Evolutionary conservation across 495 filamentous ascomycete genomes (phyloP), one percentile per base, ranked within the genome.

Genomic region (Hyaloscypha variabilis): DNA sequence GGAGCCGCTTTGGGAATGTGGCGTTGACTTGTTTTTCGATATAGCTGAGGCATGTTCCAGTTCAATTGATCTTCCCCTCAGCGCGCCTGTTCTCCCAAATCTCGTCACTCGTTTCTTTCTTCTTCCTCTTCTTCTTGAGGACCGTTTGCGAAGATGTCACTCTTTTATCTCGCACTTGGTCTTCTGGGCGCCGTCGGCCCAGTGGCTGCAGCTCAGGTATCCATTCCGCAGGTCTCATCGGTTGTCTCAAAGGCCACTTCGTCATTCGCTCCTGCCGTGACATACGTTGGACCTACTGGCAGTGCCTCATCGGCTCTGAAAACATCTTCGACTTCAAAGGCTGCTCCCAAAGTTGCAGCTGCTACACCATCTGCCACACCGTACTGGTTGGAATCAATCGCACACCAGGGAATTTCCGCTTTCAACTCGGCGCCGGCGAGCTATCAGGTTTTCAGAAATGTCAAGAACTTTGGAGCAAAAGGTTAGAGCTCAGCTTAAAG

Each of bases 391-490:
- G 71, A 72, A 55, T 19, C 63, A 2, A 69, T 75, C 49, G 62
- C 61, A 17, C 71, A 75, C 30, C 71, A 72, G 62, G 75, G 75
- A 34, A 50, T 71, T 29, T 66, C 75, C 49, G 65, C 75, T n/a
- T 72, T 75, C 60, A 68, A 69, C 34, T 54, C 66, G 2, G 61
- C 66, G 46, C 62, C 62, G 8, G 21, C 36, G 10, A 58, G 42
- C n/a, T 71, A 71, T 23, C 63, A 67, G 57, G 66, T 71, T 29
- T 73, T 69, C 62, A 55, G 69, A 31, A 71, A 73, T 57, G 71
- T 73, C 23, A 68, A 69, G 21, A 66, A 67, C 26, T 73, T 69
- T 50, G 71, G 71, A n/a, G 71, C 71, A 28, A 67, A 69, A 53
- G 69, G 65, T 58, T 25, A 17, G 46, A 50, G n/a, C 21, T 21